A percentile compares a stretch with the other conserved stretches of the same genome.
phyloP scores from a whole-genome alignment of 768 basidiomycete genomes.

The Gloeophyllum trabeum region DNA sequence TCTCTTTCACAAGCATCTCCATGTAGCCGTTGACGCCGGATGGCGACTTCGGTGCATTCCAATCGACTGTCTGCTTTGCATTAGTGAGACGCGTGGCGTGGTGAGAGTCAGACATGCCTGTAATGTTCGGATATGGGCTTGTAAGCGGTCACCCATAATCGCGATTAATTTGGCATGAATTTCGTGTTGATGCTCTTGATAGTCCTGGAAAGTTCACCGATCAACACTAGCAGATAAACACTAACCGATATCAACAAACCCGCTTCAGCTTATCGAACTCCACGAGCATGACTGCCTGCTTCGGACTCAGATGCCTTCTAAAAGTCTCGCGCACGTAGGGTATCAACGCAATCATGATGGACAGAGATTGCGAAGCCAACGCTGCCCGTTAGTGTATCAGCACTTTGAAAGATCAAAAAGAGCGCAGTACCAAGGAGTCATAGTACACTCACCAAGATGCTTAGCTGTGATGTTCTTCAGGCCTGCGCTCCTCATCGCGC shows the following conservation, averaged over 20 bases:
- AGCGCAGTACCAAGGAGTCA: background rate
- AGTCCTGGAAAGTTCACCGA: slow-evolving; percentile 49
- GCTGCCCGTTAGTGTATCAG: slow-evolving; percentile 32
- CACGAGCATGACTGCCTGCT: slow-evolving; percentile 92
- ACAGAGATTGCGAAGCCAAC: slow-evolving; percentile 91
- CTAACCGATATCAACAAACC: slow-evolving; percentile 34
- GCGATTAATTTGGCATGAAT: slow-evolving; percentile 95
- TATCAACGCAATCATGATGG: slow-evolving; percentile 87
- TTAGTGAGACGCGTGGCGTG: background rate
- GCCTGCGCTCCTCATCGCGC: slow-evolving; percentile 97
- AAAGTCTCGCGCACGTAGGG: slow-evolving; percentile 95
- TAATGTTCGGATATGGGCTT: slow-evolving; percentile 73
- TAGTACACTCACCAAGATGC: slow-evolving; percentile 62
- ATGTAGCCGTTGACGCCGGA: slow-evolving; percentile 82
- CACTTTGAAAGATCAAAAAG: background rate
- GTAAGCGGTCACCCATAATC: slow-evolving; percentile 94
- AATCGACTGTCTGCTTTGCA: slow-evolving; percentile 54
- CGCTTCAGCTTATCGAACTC: slow-evolving; percentile 98
- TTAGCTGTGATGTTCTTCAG: slow-evolving; percentile 98
- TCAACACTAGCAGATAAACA: slow-evolving; percentile 1
- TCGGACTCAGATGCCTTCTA: slow-evolving; percentile 83
- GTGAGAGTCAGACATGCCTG: slow-evolving; percentile 33
- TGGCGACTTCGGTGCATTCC: slow-evolving; percentile 52
- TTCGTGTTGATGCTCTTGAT: slow-evolving; percentile 98
- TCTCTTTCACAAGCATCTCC: slow-evolving; percentile 89